Conservation (phyloP, 257 asterid genomes). For the Capsicum baccatum region DNA sequence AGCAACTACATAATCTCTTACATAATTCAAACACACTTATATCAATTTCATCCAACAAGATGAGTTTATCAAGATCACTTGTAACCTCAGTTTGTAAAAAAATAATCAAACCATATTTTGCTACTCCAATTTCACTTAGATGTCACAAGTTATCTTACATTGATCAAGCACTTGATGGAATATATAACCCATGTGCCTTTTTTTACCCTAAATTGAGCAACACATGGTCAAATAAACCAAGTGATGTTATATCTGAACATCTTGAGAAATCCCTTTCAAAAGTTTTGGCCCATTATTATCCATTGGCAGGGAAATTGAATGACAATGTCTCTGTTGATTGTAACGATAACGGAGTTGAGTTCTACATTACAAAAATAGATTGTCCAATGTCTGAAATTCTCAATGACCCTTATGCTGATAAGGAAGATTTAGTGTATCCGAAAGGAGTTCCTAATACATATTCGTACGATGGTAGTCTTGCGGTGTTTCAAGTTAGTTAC, state of each 20-base stretch:
- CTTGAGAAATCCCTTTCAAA: constrained; percentile 14
- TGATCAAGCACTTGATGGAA: neutral
- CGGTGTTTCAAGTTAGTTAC: neutral
- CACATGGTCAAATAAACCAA: neutral
- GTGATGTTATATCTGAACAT: neutral
- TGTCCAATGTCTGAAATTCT: constrained; percentile 19
- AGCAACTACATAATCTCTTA: neutral
- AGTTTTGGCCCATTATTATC: constrained; percentile 14
- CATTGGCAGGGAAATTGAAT: constrained; percentile 14
- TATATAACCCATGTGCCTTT: neutral
- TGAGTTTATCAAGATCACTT: neutral
- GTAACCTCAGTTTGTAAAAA: constrained; percentile 7
- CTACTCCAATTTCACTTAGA: neutral
- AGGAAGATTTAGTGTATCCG: neutral
- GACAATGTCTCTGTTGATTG: neutral
- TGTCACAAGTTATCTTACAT: neutral
- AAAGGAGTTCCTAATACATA: neutral
- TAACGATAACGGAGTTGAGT: constrained; percentile 22
- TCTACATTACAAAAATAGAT: neutral
- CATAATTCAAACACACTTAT: neutral
- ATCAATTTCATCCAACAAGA: neutral
- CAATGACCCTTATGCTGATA: neutral
- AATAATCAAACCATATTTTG: constrained; percentile 16
- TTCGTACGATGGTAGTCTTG: neutral
- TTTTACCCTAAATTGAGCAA: neutral